A percentile compares a stretch with the other conserved stretches of the same genome.
Conservation (phyloP, 23 red algal genomes). For the Gracilariopsis chorda region DNA sequence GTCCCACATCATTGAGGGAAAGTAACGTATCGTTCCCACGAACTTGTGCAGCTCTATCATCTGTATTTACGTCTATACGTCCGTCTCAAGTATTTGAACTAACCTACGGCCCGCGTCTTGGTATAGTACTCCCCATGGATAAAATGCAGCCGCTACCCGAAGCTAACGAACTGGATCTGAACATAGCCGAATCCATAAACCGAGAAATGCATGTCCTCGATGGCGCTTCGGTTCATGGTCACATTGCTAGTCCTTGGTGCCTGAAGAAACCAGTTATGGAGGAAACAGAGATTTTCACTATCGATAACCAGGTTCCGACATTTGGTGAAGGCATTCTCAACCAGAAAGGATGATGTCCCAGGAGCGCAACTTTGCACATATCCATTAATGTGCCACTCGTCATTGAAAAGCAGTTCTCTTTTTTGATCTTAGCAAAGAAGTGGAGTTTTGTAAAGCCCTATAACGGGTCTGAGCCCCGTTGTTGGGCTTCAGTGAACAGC, state of each 20-base stretch:
- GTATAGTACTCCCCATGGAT: constrained; percentile 30
- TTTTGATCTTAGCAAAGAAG: too few species aligned
- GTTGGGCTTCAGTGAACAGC: too few species aligned
- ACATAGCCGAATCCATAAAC: not conserved
- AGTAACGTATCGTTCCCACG: constrained; percentile 54
- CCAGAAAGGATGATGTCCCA: constrained; percentile 8
- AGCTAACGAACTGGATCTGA: not conserved
- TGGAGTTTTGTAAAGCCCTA: too few species aligned
- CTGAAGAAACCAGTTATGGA: constrained; percentile 12
- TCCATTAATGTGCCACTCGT: too few species aligned
- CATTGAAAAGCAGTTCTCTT: too few species aligned
- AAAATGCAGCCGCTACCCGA: not conserved
- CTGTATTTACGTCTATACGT: constrained; percentile 55
- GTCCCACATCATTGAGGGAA: constrained; percentile 74
- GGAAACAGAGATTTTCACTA: constrained; percentile 24
- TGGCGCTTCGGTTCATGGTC: constrained; percentile 18
- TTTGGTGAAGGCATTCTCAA: constrained; percentile 15
- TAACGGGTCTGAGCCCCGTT: too few species aligned
- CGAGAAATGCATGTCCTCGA: constrained; percentile 43
- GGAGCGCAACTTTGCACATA: too few species aligned
- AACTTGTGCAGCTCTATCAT: constrained; percentile 62
- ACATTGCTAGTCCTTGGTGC: constrained; percentile 27
- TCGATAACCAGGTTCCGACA: not conserved
- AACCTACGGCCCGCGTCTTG: constrained; percentile 73
- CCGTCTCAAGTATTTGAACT: constrained; percentile 65